phyloP scores from a whole-genome alignment of 2,329 filamentous ascomycete species.

The Sporothrix protearum region DNA sequence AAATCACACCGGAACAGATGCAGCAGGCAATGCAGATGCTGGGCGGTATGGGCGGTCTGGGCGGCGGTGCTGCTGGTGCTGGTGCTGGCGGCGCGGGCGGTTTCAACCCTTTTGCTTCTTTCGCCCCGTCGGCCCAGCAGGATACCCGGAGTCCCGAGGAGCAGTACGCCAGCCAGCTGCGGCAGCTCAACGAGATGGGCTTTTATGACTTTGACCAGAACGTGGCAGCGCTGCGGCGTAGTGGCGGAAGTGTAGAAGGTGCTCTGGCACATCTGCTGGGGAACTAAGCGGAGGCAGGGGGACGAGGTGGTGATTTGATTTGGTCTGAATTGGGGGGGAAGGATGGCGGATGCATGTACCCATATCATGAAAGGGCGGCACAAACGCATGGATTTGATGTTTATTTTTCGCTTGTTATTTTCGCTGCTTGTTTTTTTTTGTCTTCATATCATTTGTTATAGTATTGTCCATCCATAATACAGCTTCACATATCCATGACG shows the following conservation, averaged over 20 bases:
- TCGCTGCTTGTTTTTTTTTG: neutral
- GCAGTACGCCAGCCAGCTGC: constrained; percentile 81
- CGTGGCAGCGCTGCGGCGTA: constrained; percentile 78
- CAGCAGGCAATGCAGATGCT: constrained; percentile 54
- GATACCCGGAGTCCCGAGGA: constrained; percentile 93
- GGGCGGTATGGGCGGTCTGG: neutral
- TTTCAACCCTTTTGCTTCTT: constrained; percentile 14
- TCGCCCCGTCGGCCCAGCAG: constrained; percentile 43
- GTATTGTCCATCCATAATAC: neutral
- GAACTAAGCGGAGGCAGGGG: constrained; percentile 26
- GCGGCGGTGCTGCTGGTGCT: constrained; percentile 38
- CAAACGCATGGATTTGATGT: neutral
- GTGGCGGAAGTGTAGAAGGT: constrained; percentile 90
- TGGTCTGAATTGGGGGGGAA: neutral
- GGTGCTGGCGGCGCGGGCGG: constrained; percentile 36
- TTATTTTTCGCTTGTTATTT: neutral
- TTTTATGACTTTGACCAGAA: constrained; percentile 97
- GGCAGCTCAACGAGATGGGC: constrained; percentile 97
- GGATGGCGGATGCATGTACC: neutral
- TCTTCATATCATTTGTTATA: neutral
- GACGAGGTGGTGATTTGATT: neutral
- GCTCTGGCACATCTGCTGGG: constrained; percentile 72
- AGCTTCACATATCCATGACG: neutral
- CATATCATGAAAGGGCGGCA: constrained; percentile 4
- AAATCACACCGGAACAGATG: constrained; percentile 53